Base-by-base conservation (phyloP, 306 rosid species). In the Delonix regia region DNA sequence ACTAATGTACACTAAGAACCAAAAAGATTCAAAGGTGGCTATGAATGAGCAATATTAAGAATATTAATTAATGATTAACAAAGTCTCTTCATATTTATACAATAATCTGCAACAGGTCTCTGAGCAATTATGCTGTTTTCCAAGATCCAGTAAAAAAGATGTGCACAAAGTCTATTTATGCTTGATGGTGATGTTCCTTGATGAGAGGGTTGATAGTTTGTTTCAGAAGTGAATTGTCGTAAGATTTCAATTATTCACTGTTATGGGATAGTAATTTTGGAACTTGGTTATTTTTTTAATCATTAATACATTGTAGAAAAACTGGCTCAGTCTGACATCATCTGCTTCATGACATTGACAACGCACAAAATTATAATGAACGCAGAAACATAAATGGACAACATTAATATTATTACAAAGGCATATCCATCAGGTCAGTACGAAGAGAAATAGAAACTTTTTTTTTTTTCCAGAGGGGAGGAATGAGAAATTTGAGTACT, bases 41-140 rank as follows among this genome's bases (percentile, higher is more conserved):
- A 30, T 30, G 33, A 30, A 30, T 30, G 33, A n/a, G 33, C 33
- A 30, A 4, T 4, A 30, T 49, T 56, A 19, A 61, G 38, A 47
- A 25, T 53, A 66, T 39, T 33, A 41, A 61, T 42, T 72, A 59
- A 72, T 47, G 62, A 75, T 30, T 18, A 45, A 56, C 24, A 49
- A 30, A 30, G 33, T 30, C 63, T 13, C 8, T 19, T 73, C 30
- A 39, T 18, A 39, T 18, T 4, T 44, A 18, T n/a, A 61, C 44
- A 22, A 44, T 55, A 55, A 39, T 65, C 63, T 73, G 39, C 61
- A 55, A 36, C 28, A 55, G 22, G 45, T 45, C 49, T 13, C 49
- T 45, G 8, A 3, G 49, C 16, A 45, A 45, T 45, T 45, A 45
- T 49, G 56, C 21, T 49, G 56, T 18, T 16, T 0, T 18, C 56